Base-by-base conservation (phyloP, 441 rosid genomes). In the Sinapis alba region DNA sequence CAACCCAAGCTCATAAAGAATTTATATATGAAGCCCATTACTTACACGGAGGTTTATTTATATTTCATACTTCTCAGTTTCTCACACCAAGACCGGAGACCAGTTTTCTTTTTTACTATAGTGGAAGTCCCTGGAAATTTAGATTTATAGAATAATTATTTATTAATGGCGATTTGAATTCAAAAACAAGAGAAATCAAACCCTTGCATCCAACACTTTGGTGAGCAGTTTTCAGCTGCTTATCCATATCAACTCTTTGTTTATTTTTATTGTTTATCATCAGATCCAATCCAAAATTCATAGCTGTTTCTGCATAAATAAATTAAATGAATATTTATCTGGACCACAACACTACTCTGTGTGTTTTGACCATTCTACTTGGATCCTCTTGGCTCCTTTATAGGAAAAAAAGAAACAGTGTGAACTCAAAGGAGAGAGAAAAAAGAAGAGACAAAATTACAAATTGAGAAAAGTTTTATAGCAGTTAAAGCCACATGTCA, bases 351-450 rank as follows among this genome's bases (percentile, higher is more conserved):
- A 6, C 59, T 27, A 41, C 64, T 26, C 15, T 60, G 18, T 50
- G 45, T 32, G 50, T 53, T 68, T 51, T 75, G 78, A 74, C 78
- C 32, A 18, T 60, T 61, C 64, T 51, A 19, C 15, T 24, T 68
- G 47, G 78, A 59, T 19, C 16, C 18, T 12, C 5, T 12, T 38
- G 28, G n/a, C 45, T 30, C 34, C 34, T 38, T 38, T 38, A 12
- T 3, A 38, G 15, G 13, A 3, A 11, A 38, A 41, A 4, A 43
- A n/a, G n/a, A n/a, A 41, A 32, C 12, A 41, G 47, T 41, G 54
- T 72, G 20, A 63, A 32, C 9, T 24, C 5, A 36, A 3, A 36
- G 43, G 43, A 32, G 20, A 24, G 54, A 15, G 0, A 1, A 7
- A 18, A 61, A 58, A n/a, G n/a, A 59, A 30, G 36, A 66, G 26